Conservation (phyloP, 352 stramenopile genomes). For the Sclerospora graminicola region DNA sequence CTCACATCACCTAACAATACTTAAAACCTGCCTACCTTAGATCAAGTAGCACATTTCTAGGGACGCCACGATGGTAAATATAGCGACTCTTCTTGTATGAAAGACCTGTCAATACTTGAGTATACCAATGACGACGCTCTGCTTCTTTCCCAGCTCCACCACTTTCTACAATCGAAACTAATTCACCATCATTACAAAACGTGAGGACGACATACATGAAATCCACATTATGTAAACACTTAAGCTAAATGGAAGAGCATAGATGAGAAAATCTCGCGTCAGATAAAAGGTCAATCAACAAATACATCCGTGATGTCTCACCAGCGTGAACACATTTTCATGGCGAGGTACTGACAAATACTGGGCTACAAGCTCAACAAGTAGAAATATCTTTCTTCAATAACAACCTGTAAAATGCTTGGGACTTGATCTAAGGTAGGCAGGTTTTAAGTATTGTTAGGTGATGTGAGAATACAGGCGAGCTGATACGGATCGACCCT, state of each 20-base stretch:
- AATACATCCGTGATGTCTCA: constrained; percentile 12
- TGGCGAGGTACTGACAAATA: constrained; percentile 72
- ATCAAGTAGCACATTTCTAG: constrained; percentile 63
- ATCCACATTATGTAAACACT: constrained; percentile 73
- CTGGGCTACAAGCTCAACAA: constrained; percentile 78
- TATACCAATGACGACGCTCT: constrained; percentile 78
- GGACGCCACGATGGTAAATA: constrained; percentile 80
- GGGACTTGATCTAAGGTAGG: constrained; percentile 78
- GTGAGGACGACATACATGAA: constrained; percentile 81
- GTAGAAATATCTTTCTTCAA: constrained; percentile 78
- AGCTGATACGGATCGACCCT: neutral
- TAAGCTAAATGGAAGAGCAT: constrained; percentile 27
- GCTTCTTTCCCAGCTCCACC: constrained; percentile 65
- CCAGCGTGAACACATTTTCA: constrained; percentile 74
- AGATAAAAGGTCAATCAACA: neutral
- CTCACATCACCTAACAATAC: neutral
- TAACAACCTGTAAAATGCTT: constrained; percentile 71
- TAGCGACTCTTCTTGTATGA: constrained; percentile 77
- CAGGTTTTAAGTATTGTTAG: neutral
- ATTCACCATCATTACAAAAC: constrained; percentile 76
- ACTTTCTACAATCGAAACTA: constrained; percentile 78
- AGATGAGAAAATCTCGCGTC: neutral
- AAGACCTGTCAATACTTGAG: constrained; percentile 63
- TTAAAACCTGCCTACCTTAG: constrained; percentile 37
- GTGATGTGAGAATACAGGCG: neutral